Evolutionary conservation across 768 basidiomycete species (phyloP).

Genomic region (Austroboletus festivus): DNA sequence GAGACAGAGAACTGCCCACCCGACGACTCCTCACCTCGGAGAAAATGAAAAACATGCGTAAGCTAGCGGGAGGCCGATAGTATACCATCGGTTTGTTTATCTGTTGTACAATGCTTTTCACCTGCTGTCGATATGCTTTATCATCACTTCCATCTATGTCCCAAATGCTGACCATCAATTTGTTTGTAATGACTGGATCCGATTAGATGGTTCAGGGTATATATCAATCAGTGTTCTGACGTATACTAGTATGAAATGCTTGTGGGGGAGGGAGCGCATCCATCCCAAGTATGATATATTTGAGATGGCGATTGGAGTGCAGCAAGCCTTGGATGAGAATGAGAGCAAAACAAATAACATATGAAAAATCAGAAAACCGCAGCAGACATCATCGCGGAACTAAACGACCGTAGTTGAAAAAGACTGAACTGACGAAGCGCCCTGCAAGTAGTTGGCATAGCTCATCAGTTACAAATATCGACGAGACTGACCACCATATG

Average conservation of each 20-base stretch:
- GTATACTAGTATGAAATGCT: slow-evolving; percentile 12
- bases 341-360: slow-evolving; percentile 22
- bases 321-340: slow-evolving; percentile 9
- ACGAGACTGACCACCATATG: slow-evolving; percentile 18
- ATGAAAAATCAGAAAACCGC: slow-evolving; percentile 14
- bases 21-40: slow-evolving; percentile 16
- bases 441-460: slow-evolving; percentile 1
- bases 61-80: background rate
- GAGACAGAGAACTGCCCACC: slow-evolving; percentile 14
- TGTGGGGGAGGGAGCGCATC: slow-evolving; percentile 6
- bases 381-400: slow-evolving; percentile 26
- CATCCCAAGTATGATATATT: slow-evolving; percentile 2
- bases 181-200: slow-evolving; percentile 1
- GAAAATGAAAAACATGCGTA: slow-evolving; percentile 18
- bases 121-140: slow-evolving; percentile 9
- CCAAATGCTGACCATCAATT: background rate
- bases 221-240: slow-evolving; percentile 11
- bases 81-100: background rate
- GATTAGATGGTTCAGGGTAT: slow-evolving; percentile 13
- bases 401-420: slow-evolving; percentile 33
- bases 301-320: slow-evolving; percentile 1
- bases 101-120: background rate
- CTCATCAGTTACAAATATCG: background rate
- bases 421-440: slow-evolving; percentile 18
- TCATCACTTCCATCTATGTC: background rate